A percentile compares a stretch with the other conserved stretches of the same genome.
Conservation (phyloP, 2,329 filamentous ascomycete genomes). For the Colletotrichum tropicale region DNA sequence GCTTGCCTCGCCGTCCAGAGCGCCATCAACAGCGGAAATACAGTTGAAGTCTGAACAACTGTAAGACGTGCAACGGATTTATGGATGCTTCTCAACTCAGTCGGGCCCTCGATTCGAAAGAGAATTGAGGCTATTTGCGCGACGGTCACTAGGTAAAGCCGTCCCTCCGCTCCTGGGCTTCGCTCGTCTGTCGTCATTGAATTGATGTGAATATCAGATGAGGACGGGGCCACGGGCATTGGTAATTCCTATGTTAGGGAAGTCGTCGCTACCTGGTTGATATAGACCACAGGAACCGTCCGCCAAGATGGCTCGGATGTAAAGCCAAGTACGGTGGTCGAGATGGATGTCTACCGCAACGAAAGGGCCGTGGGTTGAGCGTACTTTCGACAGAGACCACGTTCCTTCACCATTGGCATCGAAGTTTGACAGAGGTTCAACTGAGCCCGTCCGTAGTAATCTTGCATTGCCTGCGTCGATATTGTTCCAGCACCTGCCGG, state of each 20-base stretch:
- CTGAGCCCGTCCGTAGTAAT: accelerated
- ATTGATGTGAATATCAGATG: too few species aligned
- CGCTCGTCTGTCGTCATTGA: too few species aligned
- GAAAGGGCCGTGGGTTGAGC: not conserved
- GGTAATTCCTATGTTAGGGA: not conserved
- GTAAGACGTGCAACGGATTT: not conserved
- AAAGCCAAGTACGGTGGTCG: not conserved
- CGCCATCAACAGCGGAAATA: not conserved
- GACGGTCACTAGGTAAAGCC: too few species aligned
- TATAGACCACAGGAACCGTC: not conserved
- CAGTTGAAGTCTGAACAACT: not conserved
- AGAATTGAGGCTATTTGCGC: not conserved
- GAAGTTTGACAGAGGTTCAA: not conserved
- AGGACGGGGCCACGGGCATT: not conserved
- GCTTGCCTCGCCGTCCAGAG: not conserved
- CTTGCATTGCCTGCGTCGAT: accelerated
- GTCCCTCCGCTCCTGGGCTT: too few species aligned
- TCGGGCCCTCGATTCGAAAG: not conserved
- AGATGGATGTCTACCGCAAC: not conserved
- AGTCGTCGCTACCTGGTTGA: not conserved
- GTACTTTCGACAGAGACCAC: not conserved
- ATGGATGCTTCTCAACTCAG: not conserved
- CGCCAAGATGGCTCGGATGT: not conserved
- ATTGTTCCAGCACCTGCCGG: not conserved
- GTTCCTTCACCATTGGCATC: not conserved